Base-by-base conservation (phyloP, 164 flowering plant species). In the Chimonanthus praecox region DNA sequence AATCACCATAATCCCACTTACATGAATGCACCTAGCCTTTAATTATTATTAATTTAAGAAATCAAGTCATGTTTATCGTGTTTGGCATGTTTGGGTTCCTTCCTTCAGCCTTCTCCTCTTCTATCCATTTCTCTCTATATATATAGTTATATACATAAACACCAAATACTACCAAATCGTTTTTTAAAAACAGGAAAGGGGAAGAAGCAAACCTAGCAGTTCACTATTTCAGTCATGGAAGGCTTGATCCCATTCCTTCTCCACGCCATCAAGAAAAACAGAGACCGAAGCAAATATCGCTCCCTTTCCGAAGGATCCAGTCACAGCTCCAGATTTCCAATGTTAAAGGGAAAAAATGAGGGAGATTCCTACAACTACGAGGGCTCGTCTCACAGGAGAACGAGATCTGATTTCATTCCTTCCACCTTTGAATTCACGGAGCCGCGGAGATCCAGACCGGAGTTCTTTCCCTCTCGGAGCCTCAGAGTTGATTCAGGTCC, bases 241-340 rank as follows among this genome's bases (percentile, higher is more conserved):
- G 88, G 88, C 7, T 72, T 85, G 54, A 85, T 85, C 60, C 88
- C 86, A 44, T 82, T 70, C 62, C 75, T 85, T 33, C 18, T 85
- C 20, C 81, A 76, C 58, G 83, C 83, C 9, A 65, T 85, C 62
- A 80, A 78, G 83, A 83, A 81, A 69, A 75, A 79, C 45, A 83
- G 47, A 70, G 78, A 78, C 15, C 73, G 69, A 33, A 71, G 76
- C 69, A 73, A 75, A 47, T 85, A 77, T 72, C 67, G 83, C 15
- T 64, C 72, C 69, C 68, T 80, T 46, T 76, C 82, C 9, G 73
- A 64, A 9, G 81, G 79, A 8, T 83, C 81, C 7, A 82, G 58
- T 75, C 77, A 78, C 18, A 78, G 83, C 79, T 80, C 78, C 77
- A 82, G 74, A 7, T 4, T n/a, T 50, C 68, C 74, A 58, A n/a